phyloP scores from a whole-genome alignment of 768 basidiomycete species.

The Termitomyces sp. region DNA sequence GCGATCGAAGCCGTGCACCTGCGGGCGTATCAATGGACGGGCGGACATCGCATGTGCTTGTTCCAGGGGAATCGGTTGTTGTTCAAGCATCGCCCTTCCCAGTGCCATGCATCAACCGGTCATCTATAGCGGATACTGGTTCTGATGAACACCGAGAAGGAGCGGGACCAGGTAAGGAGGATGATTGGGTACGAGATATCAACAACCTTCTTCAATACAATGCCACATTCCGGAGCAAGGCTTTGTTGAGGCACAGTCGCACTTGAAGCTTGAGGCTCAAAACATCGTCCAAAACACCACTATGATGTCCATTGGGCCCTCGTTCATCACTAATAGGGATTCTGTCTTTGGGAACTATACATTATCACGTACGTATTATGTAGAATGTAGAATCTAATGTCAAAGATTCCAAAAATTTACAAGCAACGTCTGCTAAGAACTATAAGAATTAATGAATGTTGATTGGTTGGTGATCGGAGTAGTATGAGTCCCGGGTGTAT shows the following conservation, averaged over 20 bases:
- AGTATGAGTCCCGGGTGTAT: background rate
- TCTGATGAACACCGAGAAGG: slow-evolving; percentile 51
- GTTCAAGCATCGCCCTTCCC: slow-evolving; percentile 85
- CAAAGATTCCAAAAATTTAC: background rate
- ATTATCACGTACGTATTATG: background rate
- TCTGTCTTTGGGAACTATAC: background rate
- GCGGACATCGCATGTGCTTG: slow-evolving; percentile 73
- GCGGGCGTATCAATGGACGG: slow-evolving; percentile 95
- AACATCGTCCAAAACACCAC: background rate
- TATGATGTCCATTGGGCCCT: background rate
- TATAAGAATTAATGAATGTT: background rate
- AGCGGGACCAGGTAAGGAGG: slow-evolving; percentile 74
- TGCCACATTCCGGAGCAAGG: slow-evolving; percentile 88
- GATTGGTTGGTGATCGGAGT: too few relatives aligned
- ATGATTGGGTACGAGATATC: slow-evolving; percentile 97
- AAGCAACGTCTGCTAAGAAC: background rate
- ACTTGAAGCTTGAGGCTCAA: slow-evolving; percentile 32
- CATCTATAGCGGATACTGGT: slow-evolving; percentile 59
- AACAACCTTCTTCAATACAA: slow-evolving; percentile 94
- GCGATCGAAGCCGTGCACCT: slow-evolving; percentile 77
- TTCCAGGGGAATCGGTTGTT: slow-evolving; percentile 80
- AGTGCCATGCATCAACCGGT: slow-evolving; percentile 89
- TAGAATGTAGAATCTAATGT: background rate
- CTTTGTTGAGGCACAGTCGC: slow-evolving; percentile 69
- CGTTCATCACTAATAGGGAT: background rate